phyloP scores from a whole-genome alignment of 1,284 basidiomycete genomes.

The Pseudozyma thailandica region DNA sequence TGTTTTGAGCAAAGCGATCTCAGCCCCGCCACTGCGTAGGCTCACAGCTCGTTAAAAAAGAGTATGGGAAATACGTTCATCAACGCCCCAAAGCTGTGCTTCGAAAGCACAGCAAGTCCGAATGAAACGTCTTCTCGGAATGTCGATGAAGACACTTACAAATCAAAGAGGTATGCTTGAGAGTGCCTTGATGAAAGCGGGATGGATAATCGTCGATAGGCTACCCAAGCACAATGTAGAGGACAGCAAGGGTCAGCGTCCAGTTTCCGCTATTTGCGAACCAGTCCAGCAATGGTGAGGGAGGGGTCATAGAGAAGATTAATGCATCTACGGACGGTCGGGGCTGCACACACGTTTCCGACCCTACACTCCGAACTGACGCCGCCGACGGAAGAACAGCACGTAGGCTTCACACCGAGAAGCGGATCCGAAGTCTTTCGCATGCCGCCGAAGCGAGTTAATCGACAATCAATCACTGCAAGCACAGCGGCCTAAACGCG shows the following conservation, averaged over 20 bases:
- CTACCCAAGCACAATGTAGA: background rate
- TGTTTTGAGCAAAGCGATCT: slow-evolving; percentile 55
- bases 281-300: slow-evolving; percentile 8
- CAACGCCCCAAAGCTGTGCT: slow-evolving; percentile 22
- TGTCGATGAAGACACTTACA: slow-evolving; percentile 20
- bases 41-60: slow-evolving; percentile 53
- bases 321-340: slow-evolving; percentile 51
- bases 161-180: slow-evolving; percentile 1
- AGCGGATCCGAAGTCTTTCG: slow-evolving; percentile 35
- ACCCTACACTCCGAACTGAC: slow-evolving; percentile 14
- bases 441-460: slow-evolving; percentile 52
- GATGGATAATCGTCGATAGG: background rate
- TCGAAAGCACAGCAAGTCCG: slow-evolving; percentile 9
- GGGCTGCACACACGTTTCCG: slow-evolving; percentile 34
- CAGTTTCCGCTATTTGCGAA: background rate
- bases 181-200: background rate
- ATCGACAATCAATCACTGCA: slow-evolving; percentile 26
- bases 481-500: slow-evolving; percentile 41
- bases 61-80: slow-evolving; percentile 55
- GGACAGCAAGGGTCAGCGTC: slow-evolving; percentile 1
- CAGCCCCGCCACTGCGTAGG: slow-evolving; percentile 54
- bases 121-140: slow-evolving; percentile 11
- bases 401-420: slow-evolving; percentile 46
- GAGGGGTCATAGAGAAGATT: slow-evolving; percentile 55
- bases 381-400: slow-evolving; percentile 15